These are phyloP conservation scores for Cenchrus americanus DNA, from an alignment of 176 grass and related monocot genomes.

Conservation along the genomic window DNA sequence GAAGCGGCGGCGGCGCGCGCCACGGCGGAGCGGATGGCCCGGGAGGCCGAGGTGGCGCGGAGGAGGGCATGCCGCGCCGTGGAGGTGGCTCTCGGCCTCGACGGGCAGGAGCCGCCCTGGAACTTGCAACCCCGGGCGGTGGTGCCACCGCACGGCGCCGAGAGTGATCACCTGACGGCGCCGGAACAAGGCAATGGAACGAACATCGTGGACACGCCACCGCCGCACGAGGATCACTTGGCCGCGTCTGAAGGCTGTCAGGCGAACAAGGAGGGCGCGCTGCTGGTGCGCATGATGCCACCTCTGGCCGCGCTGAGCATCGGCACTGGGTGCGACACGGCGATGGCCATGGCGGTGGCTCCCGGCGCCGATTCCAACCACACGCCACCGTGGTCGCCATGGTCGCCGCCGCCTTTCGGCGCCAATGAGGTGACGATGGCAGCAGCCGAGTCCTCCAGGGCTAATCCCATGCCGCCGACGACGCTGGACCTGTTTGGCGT, in stretches of 20 bases:
- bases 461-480: neutral
- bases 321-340: neutral
- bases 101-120: neutral
- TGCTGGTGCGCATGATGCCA: neutral
- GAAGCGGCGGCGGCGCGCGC: slow-evolving; percentile 21
- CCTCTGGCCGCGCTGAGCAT: neutral
- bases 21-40: slow-evolving; percentile 32
- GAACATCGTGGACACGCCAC: neutral
- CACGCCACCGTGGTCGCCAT: too few relatives aligned
- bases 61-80: slow-evolving; percentile 44
- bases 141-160: neutral
- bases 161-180: neutral
- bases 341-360: neutral
- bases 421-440: neutral
- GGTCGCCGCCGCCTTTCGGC: neutral
- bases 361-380: too few relatives aligned
- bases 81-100: neutral
- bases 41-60: slow-evolving; percentile 27
- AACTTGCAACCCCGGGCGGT: neutral
- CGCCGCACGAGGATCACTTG: neutral
- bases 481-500: neutral
- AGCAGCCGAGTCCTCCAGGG: neutral
- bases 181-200: neutral
- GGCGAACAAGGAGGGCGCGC: neutral
- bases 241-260: neutral